These are phyloP conservation scores for Aspergillus alliaceus DNA, from an alignment of 2,329 filamentous ascomycete genomes.

Conservation along the genomic window DNA sequence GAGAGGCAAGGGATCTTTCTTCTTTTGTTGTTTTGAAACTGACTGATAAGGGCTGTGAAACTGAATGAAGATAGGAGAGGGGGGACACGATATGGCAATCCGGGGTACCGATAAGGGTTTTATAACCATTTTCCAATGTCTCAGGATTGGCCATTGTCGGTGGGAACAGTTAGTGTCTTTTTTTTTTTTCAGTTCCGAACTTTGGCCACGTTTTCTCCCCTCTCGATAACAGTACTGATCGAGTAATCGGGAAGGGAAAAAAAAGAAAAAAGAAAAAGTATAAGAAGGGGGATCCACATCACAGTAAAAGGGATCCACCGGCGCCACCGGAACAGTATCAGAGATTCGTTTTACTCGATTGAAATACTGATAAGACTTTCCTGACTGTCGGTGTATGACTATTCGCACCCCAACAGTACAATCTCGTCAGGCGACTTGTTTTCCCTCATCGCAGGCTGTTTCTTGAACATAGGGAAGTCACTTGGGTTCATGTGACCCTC, in stretches of 20 bases:
- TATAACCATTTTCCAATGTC: constrained; percentile 1
- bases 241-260: constrained; percentile 5
- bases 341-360: constrained; percentile 12
- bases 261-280: constrained; percentile 2
- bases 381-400: background rate
- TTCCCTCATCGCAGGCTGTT: background rate
- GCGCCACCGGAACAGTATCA: constrained; percentile 7
- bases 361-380: background rate
- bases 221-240: constrained; percentile 1
- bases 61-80: background rate
- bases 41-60: constrained; percentile 11
- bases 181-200: background rate
- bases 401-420: background rate
- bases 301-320: constrained; percentile 9
- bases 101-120: constrained; percentile 9
- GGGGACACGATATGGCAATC: background rate
- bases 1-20: constrained; percentile 3
- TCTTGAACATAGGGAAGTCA: background rate
- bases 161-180: background rate
- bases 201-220: background rate
- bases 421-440: background rate
- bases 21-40: background rate
- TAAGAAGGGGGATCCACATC: constrained; percentile 3
- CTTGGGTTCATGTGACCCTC: background rate
- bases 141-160: background rate